Base-by-base conservation (phyloP, 2,329 filamentous ascomycete species). In the Coccinonectria pachysandricola region DNA sequence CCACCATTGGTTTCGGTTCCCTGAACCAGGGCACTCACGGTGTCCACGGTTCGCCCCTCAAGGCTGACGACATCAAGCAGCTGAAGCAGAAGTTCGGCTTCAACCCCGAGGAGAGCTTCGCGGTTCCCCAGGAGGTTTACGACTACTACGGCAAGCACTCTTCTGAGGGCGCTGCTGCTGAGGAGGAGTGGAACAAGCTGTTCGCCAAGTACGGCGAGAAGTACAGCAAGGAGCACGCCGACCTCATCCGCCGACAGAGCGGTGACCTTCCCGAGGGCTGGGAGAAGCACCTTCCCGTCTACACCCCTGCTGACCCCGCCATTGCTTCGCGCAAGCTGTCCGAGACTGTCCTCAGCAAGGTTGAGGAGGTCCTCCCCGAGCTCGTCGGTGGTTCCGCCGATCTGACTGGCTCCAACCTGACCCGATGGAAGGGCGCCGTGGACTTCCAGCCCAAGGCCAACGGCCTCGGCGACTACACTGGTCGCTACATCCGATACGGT, bases 401-500 rank as follows among this genome's bases (percentile, higher is more conserved):
- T 71, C 62, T 98, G 71, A 98, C 91, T 56, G 85, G 85, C 54
- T 96, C 91, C 56, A 98, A 98, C 75, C 79, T 96, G 68, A 98
- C 91, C 46, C 79, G 87, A 57, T 95, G 87, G 86, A 98, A 96
- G 81, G 73, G 76, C 29, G 88, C 91, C 31, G 75, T 88, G 43
- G 91, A 98, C 70, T 96, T 98, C 79, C 91, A 98, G 71, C 84
- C 87, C 40, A 83, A 85, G 34, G 68, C 73, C 49, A 79, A 75
- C 40, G 80, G 81, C 39, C 81, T 98, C 48, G 91, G 91, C 53
- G 77, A 88, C 62, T 94, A 84, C 68, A 62, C 71, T 46, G 91
- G 91, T 49, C 86, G 91, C 50, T 98, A 98, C 60, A 71, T 93
- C 57, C 79, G 84, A 58, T 91, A 87, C 53, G 85, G 85, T 72